Evolutionary conservation across 495 filamentous ascomycete species (phyloP).

Genomic region (Choiromyces venosus): DNA sequence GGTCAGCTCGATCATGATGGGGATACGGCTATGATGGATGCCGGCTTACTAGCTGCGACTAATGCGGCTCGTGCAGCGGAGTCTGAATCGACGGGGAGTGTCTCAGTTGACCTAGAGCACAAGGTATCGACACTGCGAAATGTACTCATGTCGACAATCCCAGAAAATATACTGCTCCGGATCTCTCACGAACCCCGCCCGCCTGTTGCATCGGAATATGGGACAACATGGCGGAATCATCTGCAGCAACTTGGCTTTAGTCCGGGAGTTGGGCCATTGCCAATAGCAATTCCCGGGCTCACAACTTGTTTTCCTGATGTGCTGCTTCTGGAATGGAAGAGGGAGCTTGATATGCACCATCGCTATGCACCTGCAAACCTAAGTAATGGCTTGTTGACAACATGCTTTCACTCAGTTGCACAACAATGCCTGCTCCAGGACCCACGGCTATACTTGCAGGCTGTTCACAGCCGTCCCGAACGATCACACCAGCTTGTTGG

Average conservation of each 20-base stretch:
- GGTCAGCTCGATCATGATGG: too few relatives aligned
- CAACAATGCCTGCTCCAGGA: background rate
- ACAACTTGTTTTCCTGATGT: background rate
- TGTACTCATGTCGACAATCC: too few relatives aligned
- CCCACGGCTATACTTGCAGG: background rate
- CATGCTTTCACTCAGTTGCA: background rate
- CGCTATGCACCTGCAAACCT: background rate
- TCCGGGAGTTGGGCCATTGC: background rate
- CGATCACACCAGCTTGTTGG: background rate
- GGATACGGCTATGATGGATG: too few relatives aligned
- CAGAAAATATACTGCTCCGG: too few relatives aligned
- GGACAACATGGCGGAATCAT: background rate
- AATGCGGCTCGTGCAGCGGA: too few relatives aligned
- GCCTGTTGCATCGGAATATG: background rate
- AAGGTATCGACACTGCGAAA: too few relatives aligned
- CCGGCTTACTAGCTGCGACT: too few relatives aligned
- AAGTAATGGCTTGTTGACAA: background rate
- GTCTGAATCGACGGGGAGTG: too few relatives aligned
- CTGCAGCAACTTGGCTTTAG: background rate
- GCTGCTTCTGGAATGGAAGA: background rate
- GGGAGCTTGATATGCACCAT: background rate
- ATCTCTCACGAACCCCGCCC: too few relatives aligned
- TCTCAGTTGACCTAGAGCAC: too few relatives aligned
- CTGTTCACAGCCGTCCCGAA: background rate
- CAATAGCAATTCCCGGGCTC: background rate